Conservation (phyloP, 768 basidiomycete genomes). For the Suillus paluster region DNA sequence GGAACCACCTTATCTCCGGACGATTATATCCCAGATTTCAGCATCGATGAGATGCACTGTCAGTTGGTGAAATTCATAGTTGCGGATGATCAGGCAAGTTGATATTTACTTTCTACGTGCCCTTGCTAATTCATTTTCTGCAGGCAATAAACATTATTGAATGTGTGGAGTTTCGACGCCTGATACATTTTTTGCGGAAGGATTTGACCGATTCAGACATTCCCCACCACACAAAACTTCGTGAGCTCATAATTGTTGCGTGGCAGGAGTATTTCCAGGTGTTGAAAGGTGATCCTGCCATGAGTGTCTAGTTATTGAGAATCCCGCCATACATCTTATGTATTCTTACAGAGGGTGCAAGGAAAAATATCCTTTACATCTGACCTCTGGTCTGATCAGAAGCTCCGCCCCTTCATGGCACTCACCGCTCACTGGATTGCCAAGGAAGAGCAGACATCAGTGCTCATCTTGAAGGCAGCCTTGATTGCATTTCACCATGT, state of each 20-base stretch:
- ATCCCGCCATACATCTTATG: not conserved
- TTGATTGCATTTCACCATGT: conserved; percentile 22
- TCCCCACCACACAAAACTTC: too few relatives aligned
- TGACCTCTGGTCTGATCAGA: conserved; percentile 39
- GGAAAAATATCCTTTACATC: conserved; percentile 27
- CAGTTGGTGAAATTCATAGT: too few relatives aligned
- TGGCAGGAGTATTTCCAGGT: too few relatives aligned
- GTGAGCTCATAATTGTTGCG: too few relatives aligned
- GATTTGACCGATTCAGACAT: not conserved
- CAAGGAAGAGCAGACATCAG: not conserved
- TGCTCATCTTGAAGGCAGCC: conserved; percentile 2
- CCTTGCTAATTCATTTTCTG: too few relatives aligned
- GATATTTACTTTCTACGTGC: too few relatives aligned
- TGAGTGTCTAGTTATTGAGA: too few relatives aligned
- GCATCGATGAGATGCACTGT: too few relatives aligned
- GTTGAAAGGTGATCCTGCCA: too few relatives aligned
- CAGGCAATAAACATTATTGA: conserved; percentile 10
- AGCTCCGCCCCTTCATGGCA: conserved; percentile 33
- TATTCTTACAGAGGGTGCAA: not conserved
- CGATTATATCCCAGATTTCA: too few relatives aligned
- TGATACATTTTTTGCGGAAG: conserved; percentile 3
- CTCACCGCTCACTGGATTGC: conserved; percentile 37
- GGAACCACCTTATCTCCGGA: too few relatives aligned
- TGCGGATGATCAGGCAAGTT: not conserved
- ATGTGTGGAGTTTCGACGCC: not conserved